phyloP scores from a whole-genome alignment of 306 rosid species.

The Vachellia pachyceras region DNA sequence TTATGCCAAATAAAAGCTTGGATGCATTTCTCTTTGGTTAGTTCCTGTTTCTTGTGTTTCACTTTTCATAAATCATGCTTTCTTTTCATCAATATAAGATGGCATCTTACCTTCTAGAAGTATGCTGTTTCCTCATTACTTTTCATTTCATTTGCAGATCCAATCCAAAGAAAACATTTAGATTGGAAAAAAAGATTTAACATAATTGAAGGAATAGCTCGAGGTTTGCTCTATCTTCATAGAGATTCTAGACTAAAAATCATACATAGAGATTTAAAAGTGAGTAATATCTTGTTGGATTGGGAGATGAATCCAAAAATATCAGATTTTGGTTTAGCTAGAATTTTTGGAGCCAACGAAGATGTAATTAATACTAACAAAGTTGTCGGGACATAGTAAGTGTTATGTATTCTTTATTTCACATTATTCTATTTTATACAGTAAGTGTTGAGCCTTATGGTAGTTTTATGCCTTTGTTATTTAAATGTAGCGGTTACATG shows the following conservation, averaged over 20 bases:
- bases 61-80: neutral
- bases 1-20: constrained; percentile 55
- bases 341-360: constrained; percentile 33
- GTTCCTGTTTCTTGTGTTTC: constrained; percentile 20
- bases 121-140: neutral
- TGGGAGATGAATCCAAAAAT: constrained; percentile 45
- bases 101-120: neutral
- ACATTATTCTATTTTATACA: neutral
- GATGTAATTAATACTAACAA: constrained; percentile 44
- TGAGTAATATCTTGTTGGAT: constrained; percentile 47
- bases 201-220: constrained; percentile 44
- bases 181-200: constrained; percentile 42
- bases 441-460: neutral
- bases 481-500: constrained; percentile 43
- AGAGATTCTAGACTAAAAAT: constrained; percentile 47
- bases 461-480: neutral
- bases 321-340: constrained; percentile 47
- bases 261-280: constrained; percentile 46
- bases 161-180: constrained; percentile 26
- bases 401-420: neutral
- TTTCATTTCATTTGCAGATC: constrained; percentile 22
- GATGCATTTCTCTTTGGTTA: constrained; percentile 51
- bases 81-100: neutral
- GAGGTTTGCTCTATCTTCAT: constrained; percentile 46
- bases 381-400: constrained; percentile 51